Conservation (phyloP, 148 eudicot genomes). For the Rhododendron mucronatum region DNA sequence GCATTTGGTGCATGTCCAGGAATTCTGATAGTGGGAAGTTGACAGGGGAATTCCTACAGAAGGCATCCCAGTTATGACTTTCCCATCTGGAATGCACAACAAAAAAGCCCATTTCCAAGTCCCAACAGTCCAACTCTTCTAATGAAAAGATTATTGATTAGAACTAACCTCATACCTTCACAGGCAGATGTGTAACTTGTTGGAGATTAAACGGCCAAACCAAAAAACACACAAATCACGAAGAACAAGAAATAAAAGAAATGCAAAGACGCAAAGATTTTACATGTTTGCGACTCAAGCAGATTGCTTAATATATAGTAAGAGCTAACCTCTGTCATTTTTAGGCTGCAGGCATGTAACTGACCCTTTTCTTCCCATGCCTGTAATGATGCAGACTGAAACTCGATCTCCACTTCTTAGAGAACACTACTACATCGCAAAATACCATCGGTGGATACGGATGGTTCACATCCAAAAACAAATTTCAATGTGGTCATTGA, state of each 20-base stretch:
- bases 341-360: too few relatives aligned
- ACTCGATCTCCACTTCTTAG: too few relatives aligned
- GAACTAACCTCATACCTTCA: neutral
- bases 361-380: too few relatives aligned
- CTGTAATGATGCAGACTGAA: too few relatives aligned
- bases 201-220: neutral
- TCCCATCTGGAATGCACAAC: neutral
- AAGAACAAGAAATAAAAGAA: neutral
- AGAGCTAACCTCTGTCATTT: too few relatives aligned
- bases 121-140: neutral
- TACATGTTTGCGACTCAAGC: neutral
- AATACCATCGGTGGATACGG: neutral
- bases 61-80: neutral
- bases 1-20: neutral
- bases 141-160: neutral
- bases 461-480: neutral
- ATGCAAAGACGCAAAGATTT: neutral
- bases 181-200: neutral
- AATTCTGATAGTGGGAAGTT: neutral
- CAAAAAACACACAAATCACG: too few relatives aligned
- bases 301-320: too few relatives aligned
- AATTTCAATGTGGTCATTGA: neutral
- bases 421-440: neutral
- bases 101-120: neutral
- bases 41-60: neutral